Evolutionary conservation across 164 flowering plant species (phyloP).

Genomic region (Dillenia turbinata): DNA sequence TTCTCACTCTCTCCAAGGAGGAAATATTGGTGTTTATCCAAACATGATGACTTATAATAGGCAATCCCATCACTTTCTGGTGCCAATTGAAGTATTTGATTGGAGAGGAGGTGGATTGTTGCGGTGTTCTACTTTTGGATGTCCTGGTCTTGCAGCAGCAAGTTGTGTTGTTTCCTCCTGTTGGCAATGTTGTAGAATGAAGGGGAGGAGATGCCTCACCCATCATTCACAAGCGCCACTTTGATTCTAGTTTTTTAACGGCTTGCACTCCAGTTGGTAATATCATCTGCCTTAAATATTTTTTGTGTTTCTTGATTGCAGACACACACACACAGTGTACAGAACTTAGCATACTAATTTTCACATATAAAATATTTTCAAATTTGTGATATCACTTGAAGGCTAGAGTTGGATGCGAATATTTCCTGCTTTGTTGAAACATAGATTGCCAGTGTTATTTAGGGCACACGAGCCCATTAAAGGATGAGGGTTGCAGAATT

Average conservation of each 20-base stretch:
- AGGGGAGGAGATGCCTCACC: conserved; percentile 19
- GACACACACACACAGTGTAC: no score
- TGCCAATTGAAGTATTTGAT: neutral
- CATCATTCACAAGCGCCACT: conserved; percentile 9
- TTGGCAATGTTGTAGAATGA: conserved; percentile 27
- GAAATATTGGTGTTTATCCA: neutral
- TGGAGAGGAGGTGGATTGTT: neutral
- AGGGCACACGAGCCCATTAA: no score
- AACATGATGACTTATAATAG: conserved; percentile 1
- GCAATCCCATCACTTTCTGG: conserved; percentile 3
- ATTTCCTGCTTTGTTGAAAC: no score
- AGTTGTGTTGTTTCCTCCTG: conserved; percentile 19
- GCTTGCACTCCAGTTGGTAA: no score
- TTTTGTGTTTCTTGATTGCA: no score
- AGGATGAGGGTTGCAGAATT: no score
- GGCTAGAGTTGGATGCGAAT: no score
- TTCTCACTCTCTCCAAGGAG: conserved; percentile 8
- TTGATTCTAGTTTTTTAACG: neutral
- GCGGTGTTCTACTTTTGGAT: conserved; percentile 21
- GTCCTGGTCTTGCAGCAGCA: conserved; percentile 11
- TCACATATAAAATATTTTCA: no score
- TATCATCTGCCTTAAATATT: no score
- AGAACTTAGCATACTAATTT: no score
- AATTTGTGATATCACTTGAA: no score
- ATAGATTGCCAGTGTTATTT: no score